Evolutionary conservation across 2,329 filamentous ascomycete genomes (phyloP).

Genomic region (Cladosporium austrohemisphaericum): DNA sequence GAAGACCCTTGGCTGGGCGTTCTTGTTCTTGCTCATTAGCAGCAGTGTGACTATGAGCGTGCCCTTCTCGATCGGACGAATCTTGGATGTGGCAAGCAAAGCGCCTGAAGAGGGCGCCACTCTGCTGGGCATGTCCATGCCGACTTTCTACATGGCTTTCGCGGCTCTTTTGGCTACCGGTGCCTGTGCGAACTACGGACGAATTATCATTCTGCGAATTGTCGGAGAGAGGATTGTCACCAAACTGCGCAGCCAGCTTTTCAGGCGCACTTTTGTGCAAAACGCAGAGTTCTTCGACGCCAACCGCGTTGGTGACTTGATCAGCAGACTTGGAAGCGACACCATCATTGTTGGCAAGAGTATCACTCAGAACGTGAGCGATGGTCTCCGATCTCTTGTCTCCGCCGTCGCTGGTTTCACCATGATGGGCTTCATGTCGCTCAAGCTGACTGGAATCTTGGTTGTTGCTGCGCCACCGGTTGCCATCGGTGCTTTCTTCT

Average conservation of each 20-base stretch:
- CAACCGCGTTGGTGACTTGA: constrained; percentile 92
- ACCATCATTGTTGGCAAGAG: constrained; percentile 98
- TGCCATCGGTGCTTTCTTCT: constrained; percentile 84
- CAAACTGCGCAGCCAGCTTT: constrained; percentile 81
- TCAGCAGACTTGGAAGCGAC: constrained; percentile 91
- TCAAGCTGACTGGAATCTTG: constrained; percentile 83
- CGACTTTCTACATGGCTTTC: constrained; percentile 83
- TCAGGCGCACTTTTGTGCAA: constrained; percentile 88
- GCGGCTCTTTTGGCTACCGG: constrained; percentile 72
- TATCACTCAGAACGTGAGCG: constrained; percentile 95
- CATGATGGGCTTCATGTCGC: constrained; percentile 93
- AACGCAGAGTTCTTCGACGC: constrained; percentile 99
- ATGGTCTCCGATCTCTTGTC: constrained; percentile 86
- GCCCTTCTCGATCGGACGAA: constrained; percentile 93
- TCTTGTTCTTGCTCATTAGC: constrained; percentile 80
- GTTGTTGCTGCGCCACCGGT: constrained; percentile 86
- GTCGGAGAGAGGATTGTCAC: constrained; percentile 94
- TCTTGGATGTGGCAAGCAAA: constrained; percentile 86
- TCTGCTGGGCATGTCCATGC: constrained; percentile 78
- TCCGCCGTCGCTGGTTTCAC: constrained; percentile 85
- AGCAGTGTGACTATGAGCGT: constrained; percentile 94
- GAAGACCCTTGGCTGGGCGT: constrained; percentile 73
- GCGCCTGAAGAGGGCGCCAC: constrained; percentile 55
- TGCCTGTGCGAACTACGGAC: constrained; percentile 85
- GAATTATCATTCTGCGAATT: constrained; percentile 88